phyloP scores from a whole-genome alignment of 495 filamentous ascomycete species.

The Annulohypoxylon bovei region DNA sequence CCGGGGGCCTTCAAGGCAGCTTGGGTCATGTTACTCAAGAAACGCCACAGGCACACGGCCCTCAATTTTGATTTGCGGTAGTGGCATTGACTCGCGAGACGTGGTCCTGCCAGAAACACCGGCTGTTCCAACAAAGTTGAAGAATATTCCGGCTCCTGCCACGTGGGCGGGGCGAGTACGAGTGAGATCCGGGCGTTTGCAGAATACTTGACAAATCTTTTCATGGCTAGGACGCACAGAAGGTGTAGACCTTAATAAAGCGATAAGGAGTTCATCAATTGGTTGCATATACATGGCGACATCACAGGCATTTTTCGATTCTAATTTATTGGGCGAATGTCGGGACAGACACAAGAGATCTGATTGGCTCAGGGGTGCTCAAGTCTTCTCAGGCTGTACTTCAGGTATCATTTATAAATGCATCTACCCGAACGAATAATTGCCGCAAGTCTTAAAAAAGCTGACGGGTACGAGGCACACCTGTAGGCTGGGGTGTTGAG shows the following conservation, averaged over 20 bases:
- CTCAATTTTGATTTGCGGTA: conserved; percentile 31
- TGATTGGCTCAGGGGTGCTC: conserved; percentile 37
- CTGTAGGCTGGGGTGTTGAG: conserved; percentile 19
- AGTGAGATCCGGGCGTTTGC: conserved; percentile 24
- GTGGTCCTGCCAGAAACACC: conserved; percentile 35
- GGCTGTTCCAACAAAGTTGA: conserved; percentile 13
- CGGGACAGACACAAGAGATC: conserved; percentile 35
- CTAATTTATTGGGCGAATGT: conserved; percentile 42
- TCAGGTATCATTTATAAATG: conserved; percentile 40
- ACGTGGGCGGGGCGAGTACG: conserved; percentile 38
- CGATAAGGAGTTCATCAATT: conserved; percentile 33
- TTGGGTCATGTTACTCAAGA: conserved; percentile 40
- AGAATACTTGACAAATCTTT: conserved; percentile 41
- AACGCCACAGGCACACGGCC: conserved; percentile 32
- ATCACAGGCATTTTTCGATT: conserved; percentile 36
- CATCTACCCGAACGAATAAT: conserved; percentile 42
- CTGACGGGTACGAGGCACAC: conserved; percentile 24
- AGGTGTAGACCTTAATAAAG: conserved; percentile 24
- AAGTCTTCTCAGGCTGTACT: conserved; percentile 42
- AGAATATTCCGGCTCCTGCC: conserved; percentile 36
- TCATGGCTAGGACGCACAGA: conserved; percentile 27
- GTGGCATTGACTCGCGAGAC: conserved; percentile 35
- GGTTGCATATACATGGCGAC: conserved; percentile 40
- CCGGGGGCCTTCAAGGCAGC: conserved; percentile 27
- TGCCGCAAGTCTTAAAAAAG: conserved; percentile 28